Conservation (phyloP, 345 rosid species). For the Arabidopsis thaliana region DNA sequence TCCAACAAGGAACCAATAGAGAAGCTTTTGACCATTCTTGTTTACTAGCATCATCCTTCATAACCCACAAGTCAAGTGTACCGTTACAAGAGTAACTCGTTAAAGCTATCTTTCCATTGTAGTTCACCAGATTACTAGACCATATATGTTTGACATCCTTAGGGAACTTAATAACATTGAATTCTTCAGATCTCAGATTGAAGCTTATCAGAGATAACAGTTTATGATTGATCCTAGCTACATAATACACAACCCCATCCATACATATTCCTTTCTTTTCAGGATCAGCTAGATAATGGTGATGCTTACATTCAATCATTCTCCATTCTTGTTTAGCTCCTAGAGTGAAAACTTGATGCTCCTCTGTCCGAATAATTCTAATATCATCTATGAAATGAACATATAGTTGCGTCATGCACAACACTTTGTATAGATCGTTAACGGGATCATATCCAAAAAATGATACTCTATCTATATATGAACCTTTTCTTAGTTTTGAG, state of each 20-base stretch:
- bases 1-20: not conserved
- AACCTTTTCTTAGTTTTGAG: not conserved
- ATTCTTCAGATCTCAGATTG: not conserved
- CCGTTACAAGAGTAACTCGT: not conserved
- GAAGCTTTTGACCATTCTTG: slow-evolving; percentile 12
- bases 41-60: not conserved
- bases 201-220: not conserved
- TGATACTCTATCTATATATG: not conserved
- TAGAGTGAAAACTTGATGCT: slow-evolving; percentile 18
- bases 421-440: slow-evolving; percentile 10
- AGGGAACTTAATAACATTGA: not conserved
- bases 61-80: not conserved
- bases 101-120: not conserved
- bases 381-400: not conserved
- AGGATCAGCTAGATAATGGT: not conserved
- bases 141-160: no score
- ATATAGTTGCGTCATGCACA: not conserved
- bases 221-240: not conserved
- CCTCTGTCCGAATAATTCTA: not conserved
- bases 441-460: slow-evolving; percentile 19
- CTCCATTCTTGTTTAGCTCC: not conserved
- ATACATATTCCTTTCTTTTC: not conserved
- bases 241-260: slow-evolving; percentile 4
- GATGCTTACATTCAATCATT: slow-evolving; percentile 8
- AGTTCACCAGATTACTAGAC: not conserved